Percentiles rank a stretch among this genome's conserved stretches.
Evolutionary conservation across 192 early-diverging fungal species (phyloP).

Genomic region (Coemansia sp.): DNA sequence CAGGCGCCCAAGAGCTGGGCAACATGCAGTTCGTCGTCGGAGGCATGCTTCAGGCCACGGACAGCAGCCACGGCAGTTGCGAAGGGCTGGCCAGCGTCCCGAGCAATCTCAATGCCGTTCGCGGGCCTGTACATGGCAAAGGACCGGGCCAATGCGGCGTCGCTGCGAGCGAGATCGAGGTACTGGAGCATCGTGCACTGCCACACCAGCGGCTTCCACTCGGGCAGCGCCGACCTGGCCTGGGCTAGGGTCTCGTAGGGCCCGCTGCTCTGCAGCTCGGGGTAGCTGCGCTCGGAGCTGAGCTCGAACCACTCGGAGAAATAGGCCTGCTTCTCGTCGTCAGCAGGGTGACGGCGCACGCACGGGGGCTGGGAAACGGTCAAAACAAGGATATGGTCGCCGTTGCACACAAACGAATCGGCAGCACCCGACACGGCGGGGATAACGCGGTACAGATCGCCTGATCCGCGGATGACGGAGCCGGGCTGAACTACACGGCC

Average conservation of each 20-base stretch:
- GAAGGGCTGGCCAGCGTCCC: slow-evolving; percentile 17
- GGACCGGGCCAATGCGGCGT: slow-evolving; percentile 11
- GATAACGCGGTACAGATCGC: slow-evolving; percentile 47
- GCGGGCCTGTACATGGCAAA: slow-evolving; percentile 33
- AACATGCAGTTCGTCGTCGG: slow-evolving; percentile 12
- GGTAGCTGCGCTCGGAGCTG: slow-evolving; percentile 6
- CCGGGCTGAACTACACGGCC: slow-evolving; percentile 41
- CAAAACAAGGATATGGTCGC: slow-evolving; percentile 51
- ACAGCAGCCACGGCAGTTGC: slow-evolving; percentile 2
- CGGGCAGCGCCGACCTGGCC: slow-evolving; percentile 21
- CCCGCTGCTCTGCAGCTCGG: slow-evolving; percentile 3
- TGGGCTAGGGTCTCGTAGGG: slow-evolving; percentile 17
- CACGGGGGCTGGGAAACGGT: slow-evolving; percentile 11
- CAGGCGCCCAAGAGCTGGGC: slow-evolving; percentile 29
- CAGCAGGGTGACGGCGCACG: neutral
- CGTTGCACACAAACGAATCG: slow-evolving; percentile 51
- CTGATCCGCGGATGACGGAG: slow-evolving; percentile 35
- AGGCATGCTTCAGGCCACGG: slow-evolving; percentile 7
- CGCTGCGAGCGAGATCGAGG: slow-evolving; percentile 17
- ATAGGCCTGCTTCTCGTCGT: neutral
- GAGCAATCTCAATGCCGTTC: slow-evolving; percentile 24
- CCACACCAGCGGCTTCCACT: slow-evolving; percentile 29
- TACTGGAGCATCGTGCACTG: slow-evolving; percentile 39
- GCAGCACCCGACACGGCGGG: slow-evolving; percentile 17
- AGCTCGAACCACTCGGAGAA: slow-evolving; percentile 5